These are phyloP conservation scores for Boletus fagicola DNA, from an alignment of 768 basidiomycete species.

Conservation along the genomic window DNA sequence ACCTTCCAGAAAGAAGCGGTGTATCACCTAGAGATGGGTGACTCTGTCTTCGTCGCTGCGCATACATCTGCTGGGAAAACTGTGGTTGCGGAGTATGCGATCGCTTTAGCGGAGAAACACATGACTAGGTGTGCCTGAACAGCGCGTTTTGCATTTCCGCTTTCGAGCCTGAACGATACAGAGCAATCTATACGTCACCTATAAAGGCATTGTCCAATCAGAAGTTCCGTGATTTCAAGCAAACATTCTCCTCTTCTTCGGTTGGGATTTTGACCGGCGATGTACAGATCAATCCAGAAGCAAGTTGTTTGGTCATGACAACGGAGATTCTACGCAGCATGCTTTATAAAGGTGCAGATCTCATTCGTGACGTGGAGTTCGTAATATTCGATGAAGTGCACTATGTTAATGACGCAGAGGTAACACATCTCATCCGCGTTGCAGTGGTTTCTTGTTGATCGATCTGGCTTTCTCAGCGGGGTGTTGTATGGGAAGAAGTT, in stretches of 20 bases:
- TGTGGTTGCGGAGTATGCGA: constrained; percentile 98
- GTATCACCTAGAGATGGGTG: constrained; percentile 94
- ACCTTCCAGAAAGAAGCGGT: constrained; percentile 99
- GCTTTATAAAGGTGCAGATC: constrained; percentile 98
- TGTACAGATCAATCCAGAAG: constrained; percentile 99
- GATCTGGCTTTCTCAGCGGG: constrained; percentile 57
- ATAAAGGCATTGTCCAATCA: constrained; percentile 99
- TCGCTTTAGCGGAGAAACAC: constrained; percentile 93
- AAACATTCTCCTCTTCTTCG: constrained; percentile 85
- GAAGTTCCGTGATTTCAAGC: constrained; percentile 98
- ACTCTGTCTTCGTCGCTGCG: constrained; percentile 99
- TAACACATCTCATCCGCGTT: constrained; percentile 33
- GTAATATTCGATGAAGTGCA: constrained; percentile 99
- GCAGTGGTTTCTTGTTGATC: constrained; percentile 11
- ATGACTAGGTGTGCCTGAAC: constrained; percentile 81
- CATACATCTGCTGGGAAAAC: constrained; percentile 99
- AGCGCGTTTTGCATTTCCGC: constrained; percentile 15
- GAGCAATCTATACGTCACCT: constrained; percentile 97
- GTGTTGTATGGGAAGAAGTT: constrained; percentile 99
- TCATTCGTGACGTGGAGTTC: constrained; percentile 98
- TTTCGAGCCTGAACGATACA: constrained; percentile 31
- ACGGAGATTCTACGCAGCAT: constrained; percentile 98
- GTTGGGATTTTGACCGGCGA: constrained; percentile 98
- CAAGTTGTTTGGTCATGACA: constrained; percentile 94
- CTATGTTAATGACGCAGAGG: constrained; percentile 99